A percentile compares a stretch with the other conserved stretches of the same genome.
phyloP scores from a whole-genome alignment of 805 yeast species.

The Monosporozyma servazzii region DNA sequence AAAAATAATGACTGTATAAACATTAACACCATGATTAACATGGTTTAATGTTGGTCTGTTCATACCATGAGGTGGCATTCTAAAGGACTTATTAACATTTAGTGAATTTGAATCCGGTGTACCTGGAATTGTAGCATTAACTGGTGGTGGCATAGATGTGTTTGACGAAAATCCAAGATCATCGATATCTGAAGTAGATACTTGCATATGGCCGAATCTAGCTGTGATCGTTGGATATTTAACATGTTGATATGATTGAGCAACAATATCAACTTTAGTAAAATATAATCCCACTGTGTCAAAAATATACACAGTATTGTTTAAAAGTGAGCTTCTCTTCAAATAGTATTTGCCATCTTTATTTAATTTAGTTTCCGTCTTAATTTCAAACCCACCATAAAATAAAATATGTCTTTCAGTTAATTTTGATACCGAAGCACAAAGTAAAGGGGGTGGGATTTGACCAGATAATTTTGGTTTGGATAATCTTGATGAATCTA shows the following conservation, averaged over 20 bases:
- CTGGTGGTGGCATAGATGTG: neutral
- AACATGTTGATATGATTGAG: constrained; percentile 26
- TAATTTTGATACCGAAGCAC: constrained; percentile 40
- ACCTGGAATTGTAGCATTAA: neutral
- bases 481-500: constrained; percentile 33
- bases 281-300: constrained; percentile 44
- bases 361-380: constrained; percentile 25
- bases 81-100: neutral
- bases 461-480: constrained; percentile 32
- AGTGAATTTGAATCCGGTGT: neutral
- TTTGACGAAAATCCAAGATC: neutral
- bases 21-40: constrained; percentile 2
- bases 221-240: constrained; percentile 29
- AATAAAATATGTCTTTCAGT: constrained; percentile 50
- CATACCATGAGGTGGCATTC: neutral
- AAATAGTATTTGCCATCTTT: constrained; percentile 30
- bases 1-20: constrained; percentile 30
- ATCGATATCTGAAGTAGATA: constrained; percentile 9
- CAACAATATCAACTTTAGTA: constrained; percentile 35
- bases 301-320: constrained; percentile 48
- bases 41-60: neutral
- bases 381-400: constrained; percentile 60
- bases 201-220: constrained; percentile 35
- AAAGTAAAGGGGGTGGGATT: constrained; percentile 44
- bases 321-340: constrained; percentile 39